Evolutionary conservation across 495 filamentous ascomycete species (phyloP).

Genomic region (Umbilicaria muhlenbergii): DNA sequence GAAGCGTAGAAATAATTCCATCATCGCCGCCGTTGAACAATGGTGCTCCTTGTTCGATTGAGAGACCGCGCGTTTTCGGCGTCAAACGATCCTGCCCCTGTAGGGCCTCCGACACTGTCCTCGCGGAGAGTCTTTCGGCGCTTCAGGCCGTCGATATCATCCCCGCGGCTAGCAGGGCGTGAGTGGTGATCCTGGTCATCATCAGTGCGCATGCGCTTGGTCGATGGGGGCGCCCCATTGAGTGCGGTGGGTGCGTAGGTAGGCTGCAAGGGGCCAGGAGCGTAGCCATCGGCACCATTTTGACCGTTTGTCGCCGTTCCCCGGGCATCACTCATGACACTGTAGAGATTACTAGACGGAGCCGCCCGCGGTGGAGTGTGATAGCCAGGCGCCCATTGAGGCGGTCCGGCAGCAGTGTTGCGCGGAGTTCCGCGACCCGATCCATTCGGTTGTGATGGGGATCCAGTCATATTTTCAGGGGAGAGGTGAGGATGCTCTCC

Average conservation of each 20-base stretch:
- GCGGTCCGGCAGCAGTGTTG: conserved; percentile 38
- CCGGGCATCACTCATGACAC: conserved; percentile 75
- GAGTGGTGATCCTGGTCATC: conserved; percentile 59
- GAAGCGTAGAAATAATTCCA: conserved; percentile 1
- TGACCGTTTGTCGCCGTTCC: conserved; percentile 49
- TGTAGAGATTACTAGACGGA: conserved; percentile 72
- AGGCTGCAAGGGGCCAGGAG: conserved; percentile 39
- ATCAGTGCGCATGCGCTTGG: conserved; percentile 68
- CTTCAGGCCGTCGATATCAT: conserved; percentile 55
- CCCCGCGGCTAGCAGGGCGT: conserved; percentile 49
- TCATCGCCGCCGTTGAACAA: conserved; percentile 10
- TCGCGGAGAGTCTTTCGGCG: conserved; percentile 69
- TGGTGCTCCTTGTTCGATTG: conserved; percentile 9
- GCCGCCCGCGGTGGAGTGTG: conserved; percentile 61
- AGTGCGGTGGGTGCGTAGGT: conserved; percentile 35
- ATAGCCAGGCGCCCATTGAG: conserved; percentile 65
- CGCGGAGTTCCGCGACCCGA: conserved; percentile 82
- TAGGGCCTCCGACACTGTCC: conserved; percentile 30
- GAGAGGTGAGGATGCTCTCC: conserved; percentile 71
- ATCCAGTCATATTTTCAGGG: conserved; percentile 63
- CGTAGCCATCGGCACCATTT: conserved; percentile 49
- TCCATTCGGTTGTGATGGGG: conserved; percentile 68
- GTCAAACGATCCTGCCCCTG: conserved; percentile 23
- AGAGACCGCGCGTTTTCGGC: conserved; percentile 10
- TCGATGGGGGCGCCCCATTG: conserved; percentile 50